A percentile compares a stretch with the other conserved stretches of the same genome.
Evolutionary conservation across 1,284 basidiomycete species (phyloP).

Genomic region (Rhodotorula sp.): DNA sequence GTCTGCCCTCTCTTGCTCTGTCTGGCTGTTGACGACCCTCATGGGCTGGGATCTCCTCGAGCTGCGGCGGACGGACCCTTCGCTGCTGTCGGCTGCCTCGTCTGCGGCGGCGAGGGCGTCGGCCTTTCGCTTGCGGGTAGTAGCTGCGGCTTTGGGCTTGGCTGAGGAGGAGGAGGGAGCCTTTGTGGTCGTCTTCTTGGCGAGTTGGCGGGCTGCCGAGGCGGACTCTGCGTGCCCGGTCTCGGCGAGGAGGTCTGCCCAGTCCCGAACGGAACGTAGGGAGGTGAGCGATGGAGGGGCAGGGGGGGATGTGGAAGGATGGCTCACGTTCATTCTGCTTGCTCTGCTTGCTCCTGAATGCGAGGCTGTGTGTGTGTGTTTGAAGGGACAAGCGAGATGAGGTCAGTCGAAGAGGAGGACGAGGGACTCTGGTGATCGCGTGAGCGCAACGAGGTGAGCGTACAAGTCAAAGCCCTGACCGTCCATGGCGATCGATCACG

Average conservation of each 20-base stretch:
- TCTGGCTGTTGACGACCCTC: not conserved
- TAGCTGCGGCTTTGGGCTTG: not conserved
- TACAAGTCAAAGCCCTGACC: not conserved
- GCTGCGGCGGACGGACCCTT: not conserved
- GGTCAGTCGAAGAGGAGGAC: not conserved
- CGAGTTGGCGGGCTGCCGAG: not conserved
- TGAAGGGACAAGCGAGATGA: not conserved
- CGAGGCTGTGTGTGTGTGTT: not conserved
- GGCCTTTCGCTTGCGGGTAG: slow-evolving; percentile 1
- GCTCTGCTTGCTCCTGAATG: not conserved
- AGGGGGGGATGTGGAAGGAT: not conserved
- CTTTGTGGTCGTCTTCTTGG: not conserved
- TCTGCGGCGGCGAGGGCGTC: not conserved
- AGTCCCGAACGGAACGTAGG: no score
- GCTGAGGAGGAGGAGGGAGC: no score
- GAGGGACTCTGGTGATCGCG: not conserved
- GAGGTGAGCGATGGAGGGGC: not conserved
- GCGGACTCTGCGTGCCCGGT: not conserved
- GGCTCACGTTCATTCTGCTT: not conserved
- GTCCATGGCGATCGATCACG: no score
- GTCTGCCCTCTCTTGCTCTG: slow-evolving; percentile 2
- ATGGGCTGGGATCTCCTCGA: not conserved
- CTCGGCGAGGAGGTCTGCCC: not conserved
- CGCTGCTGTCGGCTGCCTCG: not conserved
- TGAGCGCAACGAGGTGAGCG: not conserved